Base-by-base conservation (phyloP, 441 rosid species). In the Populus hybrid region DNA sequence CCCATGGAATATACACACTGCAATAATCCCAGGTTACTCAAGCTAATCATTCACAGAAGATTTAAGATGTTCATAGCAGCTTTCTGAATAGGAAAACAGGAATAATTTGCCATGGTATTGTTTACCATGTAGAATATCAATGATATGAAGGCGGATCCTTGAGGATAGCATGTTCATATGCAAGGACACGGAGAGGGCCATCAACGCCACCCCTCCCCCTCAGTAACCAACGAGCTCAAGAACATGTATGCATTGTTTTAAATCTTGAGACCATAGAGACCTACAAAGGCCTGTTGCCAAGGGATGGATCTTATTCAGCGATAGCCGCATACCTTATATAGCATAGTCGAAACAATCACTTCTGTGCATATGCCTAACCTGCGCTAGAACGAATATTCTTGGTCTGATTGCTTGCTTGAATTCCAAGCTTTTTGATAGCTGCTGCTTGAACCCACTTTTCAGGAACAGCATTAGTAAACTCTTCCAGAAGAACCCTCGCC, bases 401-500 rank as follows among this genome's bases (percentile, higher is more conserved):
- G 82, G 42, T 83, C 84, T 28, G 97, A 92, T 79, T 92, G 97
- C 12, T 94, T 76, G 73, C 94, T 81, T 70, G 88, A 87, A 75
- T 94, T n/a, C 99, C 71, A 96, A n/a, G 90, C 80, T 92, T 96
- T 81, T 96, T 96, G 19, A 96, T 92, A 28, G 98, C 98, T 76
- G 93, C 84, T 10, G 87, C 86, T 59, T 91, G 94, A 80, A n/a
- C n/a, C 82, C 91, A 76, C 80, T 78, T 73, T 89, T 85, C 77
- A 82, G 91, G n/a, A 42, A 89, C 88, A 57, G 87, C 93, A 82
- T 92, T n/a, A 92, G 67, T 88, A 95, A 7, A 94, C 98, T 81
- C 96, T 91, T 82, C 98, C 99, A 82, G 92, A 96, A 0, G 98
- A 96, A 65, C 99, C 98, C 88, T 96, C 99, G 12, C 98, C 99